Evolutionary conservation across 768 basidiomycete species (phyloP), one percentile per base, ranked within the genome.

Genomic region (Tylopilus plumbeoviolaceoides): DNA sequence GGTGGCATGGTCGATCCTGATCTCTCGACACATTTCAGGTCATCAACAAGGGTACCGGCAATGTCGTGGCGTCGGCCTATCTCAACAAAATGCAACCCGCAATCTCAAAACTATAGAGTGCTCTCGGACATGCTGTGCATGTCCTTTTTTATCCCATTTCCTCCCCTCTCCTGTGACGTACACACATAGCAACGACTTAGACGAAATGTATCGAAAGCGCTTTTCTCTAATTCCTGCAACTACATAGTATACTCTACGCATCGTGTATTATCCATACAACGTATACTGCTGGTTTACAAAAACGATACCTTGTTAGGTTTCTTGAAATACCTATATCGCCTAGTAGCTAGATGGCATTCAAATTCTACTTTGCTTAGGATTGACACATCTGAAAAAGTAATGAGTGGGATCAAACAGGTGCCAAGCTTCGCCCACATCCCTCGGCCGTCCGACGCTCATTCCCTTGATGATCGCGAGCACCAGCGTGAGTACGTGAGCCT

Each of bases 71-170:
- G 8, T 86, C 85, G 1, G 84, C 83, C 1, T 79, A 82, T 55
- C 68, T 87, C 46, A 85, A 78, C 72, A 87, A 87, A 69, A 88
- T 87, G 85, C 84, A 88, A 63, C 86, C 87, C 5, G 59, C 53
- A 7, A 52, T 68, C 35, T 67, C 80, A 21, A 82, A 80, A 59
- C 69, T 83, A 52, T 83, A 64, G 61, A 56, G 6, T 4, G 35
- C 7, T 20, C 17, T 15, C 28, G 10, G 39, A 18, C 51, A 47
- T 47, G 46, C 50, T 47, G 15, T 47, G 36, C 47, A 55, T 54
- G 47, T 18, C 15, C 18, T 4, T 3, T 14, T 7, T 43, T 17
- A 18, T 18, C 36, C n/a, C n/a, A 7, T 38, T 18, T 38, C 8
- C 36, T 18, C 8, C n/a, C 36, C 15, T 33, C 41, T 4, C 27